Percentiles rank a stretch among this genome's conserved stretches.
Evolutionary conservation across 2,329 filamentous ascomycete genomes (phyloP).

Genomic region (Phoma sp.): DNA sequence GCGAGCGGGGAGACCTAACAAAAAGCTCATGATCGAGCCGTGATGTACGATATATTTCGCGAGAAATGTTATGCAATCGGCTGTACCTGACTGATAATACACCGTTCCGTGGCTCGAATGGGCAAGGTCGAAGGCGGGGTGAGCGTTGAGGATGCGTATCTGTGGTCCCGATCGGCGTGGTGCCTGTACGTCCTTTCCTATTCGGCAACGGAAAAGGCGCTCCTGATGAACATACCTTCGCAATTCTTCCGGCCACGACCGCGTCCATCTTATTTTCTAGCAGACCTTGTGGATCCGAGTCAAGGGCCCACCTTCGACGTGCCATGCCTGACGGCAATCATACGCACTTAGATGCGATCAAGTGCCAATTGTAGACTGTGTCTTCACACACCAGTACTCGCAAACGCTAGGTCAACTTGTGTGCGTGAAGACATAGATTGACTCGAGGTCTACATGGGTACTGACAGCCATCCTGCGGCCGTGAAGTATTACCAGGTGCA

Average conservation of each 20-base stretch:
- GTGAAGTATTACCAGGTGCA: too few relatives aligned
- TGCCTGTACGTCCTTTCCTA: background rate
- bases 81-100: constrained; percentile 1
- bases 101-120: constrained; percentile 4
- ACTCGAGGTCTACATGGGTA: too few relatives aligned
- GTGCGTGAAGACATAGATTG: too few relatives aligned
- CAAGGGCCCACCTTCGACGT: too few relatives aligned
- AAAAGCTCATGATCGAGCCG: background rate
- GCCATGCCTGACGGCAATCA: too few relatives aligned
- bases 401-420: too few relatives aligned
- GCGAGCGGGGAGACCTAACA: constrained; percentile 2
- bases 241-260: constrained; percentile 13
- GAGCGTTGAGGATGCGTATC: background rate
- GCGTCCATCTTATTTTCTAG: background rate
- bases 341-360: too few relatives aligned
- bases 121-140: constrained; percentile 2
- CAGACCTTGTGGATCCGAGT: background rate
- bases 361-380: too few relatives aligned
- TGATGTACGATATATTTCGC: background rate
- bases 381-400: too few relatives aligned
- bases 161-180: constrained; percentile 1
- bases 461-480: too few relatives aligned
- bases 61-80: background rate
- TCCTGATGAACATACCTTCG: constrained; percentile 11
- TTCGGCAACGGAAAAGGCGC: constrained; percentile 7